A percentile compares a stretch with the other conserved stretches of the same genome.
phyloP scores from a whole-genome alignment of 768 basidiomycete genomes.

The Mycena galopus region DNA sequence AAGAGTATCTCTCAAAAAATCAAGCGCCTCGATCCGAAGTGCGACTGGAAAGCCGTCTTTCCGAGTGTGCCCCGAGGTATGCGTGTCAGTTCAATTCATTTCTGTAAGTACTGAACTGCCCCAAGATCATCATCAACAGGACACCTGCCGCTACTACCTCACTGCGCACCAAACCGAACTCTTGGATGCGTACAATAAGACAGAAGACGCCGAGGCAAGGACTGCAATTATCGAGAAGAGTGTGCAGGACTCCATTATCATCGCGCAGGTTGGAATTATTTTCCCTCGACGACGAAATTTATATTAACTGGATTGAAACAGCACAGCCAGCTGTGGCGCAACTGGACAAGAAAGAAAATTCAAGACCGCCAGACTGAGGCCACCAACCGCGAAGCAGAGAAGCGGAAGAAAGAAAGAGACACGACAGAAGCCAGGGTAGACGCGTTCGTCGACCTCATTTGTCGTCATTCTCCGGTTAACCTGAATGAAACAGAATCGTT shows the following conservation, averaged over 20 bases:
- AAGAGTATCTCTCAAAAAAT: not conserved
- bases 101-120: not conserved
- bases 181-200: not conserved
- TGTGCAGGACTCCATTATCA: not conserved
- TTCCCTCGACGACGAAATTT: not conserved
- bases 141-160: constrained; percentile 5
- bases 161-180: constrained; percentile 15
- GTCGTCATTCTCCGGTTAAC: not conserved
- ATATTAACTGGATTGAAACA: constrained; percentile 2
- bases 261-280: not conserved
- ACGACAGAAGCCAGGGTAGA: not conserved
- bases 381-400: not conserved
- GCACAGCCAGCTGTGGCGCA: constrained; percentile 22
- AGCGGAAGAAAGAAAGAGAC: not conserved
- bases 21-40: constrained; percentile 22
- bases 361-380: not conserved
- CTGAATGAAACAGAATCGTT: constrained; percentile 19
- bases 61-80: constrained; percentile 16
- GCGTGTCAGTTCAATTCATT: not conserved
- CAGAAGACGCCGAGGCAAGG: not conserved
- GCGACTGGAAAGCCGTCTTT: not conserved
- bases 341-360: constrained; percentile 16
- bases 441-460: constrained; percentile 3
- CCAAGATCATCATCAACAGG: not conserved
- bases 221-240: constrained; percentile 1